Base-by-base conservation (phyloP, 169 alveolate species). In the Pseudocohnilembus persalinus region DNA sequence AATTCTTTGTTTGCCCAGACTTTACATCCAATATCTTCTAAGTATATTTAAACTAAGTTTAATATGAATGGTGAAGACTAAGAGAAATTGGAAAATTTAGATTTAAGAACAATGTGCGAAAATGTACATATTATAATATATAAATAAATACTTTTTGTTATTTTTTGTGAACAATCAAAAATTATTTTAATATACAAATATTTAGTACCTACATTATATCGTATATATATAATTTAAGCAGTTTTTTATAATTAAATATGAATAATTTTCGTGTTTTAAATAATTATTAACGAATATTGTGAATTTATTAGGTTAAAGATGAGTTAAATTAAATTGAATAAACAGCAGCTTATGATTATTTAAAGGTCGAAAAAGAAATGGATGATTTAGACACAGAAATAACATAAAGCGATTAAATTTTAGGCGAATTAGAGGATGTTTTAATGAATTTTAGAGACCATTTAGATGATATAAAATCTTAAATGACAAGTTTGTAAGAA, bases 281-380 rank as follows among this genome's bases (percentile, higher is more conserved):
- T 28, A 6, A 73, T 73, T 25, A 26, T 73, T 1, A 73, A 73
- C 16, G 15, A 32, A 20, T 11, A 20, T 34, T 32, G 30, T 4
- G 33, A 25, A 77, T 34, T 29, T 28, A 26, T 64, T 20, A 79
- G 84, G 84, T 79, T 1, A 73, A 34, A 25, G 76, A 79, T 29
- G 90, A 86, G 74, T 73, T 86, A 74, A 64, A 86, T 64, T 35
- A 77, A 74, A 33, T 86, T n/a, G 90, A 86, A 68, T 80, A 82
- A 24, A 79, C 63, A n/a, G 90, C 90, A 0, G 90, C 90, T 30
- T 86, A 80, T 81, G 90, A 86, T 68, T 86, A 86, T 65, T 81
- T 86, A 74, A 86, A 86, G 29, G 90, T 86, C 74, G 87, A 86
- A 65, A 86, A 86, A 63, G 90, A 86, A 30, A 86, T 86, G 90